A percentile compares a stretch with the other conserved stretches of the same genome.
These are phyloP conservation scores for Kwoniella sp. DNA, from an alignment of 768 basidiomycete species.

Conservation along the genomic window DNA sequence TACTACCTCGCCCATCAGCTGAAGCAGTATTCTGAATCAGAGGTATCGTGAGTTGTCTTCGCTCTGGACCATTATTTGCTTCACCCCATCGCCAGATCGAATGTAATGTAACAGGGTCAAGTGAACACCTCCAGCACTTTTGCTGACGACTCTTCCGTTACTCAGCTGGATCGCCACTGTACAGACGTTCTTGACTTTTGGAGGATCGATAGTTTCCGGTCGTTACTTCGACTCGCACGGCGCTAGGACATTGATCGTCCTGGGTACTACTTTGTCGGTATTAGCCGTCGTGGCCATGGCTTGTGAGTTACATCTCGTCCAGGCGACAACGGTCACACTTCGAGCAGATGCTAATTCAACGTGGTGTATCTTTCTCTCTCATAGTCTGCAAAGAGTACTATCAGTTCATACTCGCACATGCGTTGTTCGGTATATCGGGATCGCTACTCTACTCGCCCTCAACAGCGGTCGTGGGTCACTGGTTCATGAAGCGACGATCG, in stretches of 20 bases:
- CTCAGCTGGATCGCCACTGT: constrained; percentile 49
- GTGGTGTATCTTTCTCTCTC: background rate
- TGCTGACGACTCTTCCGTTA: too few species aligned
- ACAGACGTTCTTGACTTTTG: constrained; percentile 41
- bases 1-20: constrained; percentile 46
- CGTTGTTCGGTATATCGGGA: constrained; percentile 46
- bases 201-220: constrained; percentile 39
- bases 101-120: background rate
- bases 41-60: constrained; percentile 35
- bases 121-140: too few species aligned
- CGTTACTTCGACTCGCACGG: constrained; percentile 53
- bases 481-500: constrained; percentile 48
- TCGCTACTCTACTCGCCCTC: constrained; percentile 46
- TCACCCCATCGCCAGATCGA: background rate
- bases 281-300: constrained; percentile 44
- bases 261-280: constrained; percentile 37
- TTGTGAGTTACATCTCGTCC: constrained; percentile 34
- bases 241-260: constrained; percentile 32
- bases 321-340: background rate
- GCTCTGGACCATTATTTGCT: background rate
- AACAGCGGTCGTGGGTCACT: constrained; percentile 50
- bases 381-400: constrained; percentile 52
- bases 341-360: background rate
- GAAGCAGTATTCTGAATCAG: constrained; percentile 30
- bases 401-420: constrained; percentile 52